Percentiles rank a stretch among this genome's conserved stretches.
Evolutionary conservation across 129 eudicot species (phyloP).

Genomic region (Saussurea involucrata): DNA sequence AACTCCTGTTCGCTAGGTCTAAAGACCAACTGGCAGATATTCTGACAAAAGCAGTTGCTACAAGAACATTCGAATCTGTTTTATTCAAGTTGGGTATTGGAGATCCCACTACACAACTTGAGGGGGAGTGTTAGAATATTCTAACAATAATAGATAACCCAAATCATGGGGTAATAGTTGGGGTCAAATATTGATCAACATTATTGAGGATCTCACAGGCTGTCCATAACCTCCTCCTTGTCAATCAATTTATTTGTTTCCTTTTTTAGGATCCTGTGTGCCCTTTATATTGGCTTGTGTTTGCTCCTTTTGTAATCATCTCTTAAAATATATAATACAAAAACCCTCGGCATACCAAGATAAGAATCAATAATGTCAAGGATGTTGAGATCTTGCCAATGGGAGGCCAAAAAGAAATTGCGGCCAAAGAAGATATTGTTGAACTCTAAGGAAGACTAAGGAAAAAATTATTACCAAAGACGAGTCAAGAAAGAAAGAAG

Average conservation of each 20-base stretch:
- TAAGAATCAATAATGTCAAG: not conserved
- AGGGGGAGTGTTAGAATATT: not conserved
- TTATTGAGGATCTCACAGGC: too few species aligned
- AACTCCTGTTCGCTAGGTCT: not conserved
- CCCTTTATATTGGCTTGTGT: too few species aligned
- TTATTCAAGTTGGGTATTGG: constrained; percentile 3
- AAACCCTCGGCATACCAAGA: not conserved
- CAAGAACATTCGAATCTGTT: not conserved
- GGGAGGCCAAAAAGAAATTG: not conserved
- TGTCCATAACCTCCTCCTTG: too few species aligned
- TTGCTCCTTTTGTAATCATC: too few species aligned
- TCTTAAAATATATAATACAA: too few species aligned
- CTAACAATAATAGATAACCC: too few species aligned
- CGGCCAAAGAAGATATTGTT: not conserved
- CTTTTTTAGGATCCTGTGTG: too few species aligned
- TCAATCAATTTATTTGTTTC: too few species aligned
- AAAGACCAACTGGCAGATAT: not conserved
- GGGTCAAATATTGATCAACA: too few species aligned
- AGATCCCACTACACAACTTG: constrained; percentile 2
- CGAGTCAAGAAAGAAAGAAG: not conserved
- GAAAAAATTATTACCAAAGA: too few species aligned
- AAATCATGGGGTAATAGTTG: too few species aligned
- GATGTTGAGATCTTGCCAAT: not conserved
- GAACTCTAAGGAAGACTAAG: not conserved
- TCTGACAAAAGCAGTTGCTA: not conserved